Base-by-base conservation (phyloP, 805 yeast genomes). In the Pichia scutulata region DNA sequence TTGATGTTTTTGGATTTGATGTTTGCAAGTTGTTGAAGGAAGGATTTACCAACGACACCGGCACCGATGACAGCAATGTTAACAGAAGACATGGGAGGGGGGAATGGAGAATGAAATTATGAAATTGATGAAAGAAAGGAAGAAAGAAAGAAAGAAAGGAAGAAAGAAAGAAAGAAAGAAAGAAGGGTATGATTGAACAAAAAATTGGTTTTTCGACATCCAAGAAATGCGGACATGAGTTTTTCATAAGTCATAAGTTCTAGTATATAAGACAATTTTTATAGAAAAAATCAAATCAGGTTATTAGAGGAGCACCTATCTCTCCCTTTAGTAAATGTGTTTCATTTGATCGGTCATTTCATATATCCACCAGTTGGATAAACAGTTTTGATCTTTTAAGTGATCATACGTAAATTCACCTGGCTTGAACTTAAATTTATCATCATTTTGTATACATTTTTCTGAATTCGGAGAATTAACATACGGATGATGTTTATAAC, bases 21-120 rank as follows among this genome's bases (percentile, higher is more conserved):
- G 52, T 73, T 71, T 48, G 77, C 73, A 63, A 92, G 78, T 72
- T 92, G 99, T 69, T 77, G 78, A 67, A 93, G 73, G 72, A 89
- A 89, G 47, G 96, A 87, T 24, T 93, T 77, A 53, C 99, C 99
- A 54, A 93, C 98, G 47, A 92, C 93, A 62, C 99, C 99, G 49
- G 97, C 83, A 66, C 90, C 90, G 53, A 85, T 78, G 59, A 85
- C 75, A 36, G 89, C 90, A 57, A 85, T 69, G 62, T 84, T 84
- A 47, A 83, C 84, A 52, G 77, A 63, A 58, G 44, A 47, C 50
- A 64, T 49, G 30, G 26, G 26, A 24, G 26, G 26, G 14, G 33
- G 7, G 33, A 28, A 28, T 28, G n/a, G n/a, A n/a, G n/a, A n/a
- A n/a, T n/a, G n/a, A n/a, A n/a, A n/a, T n/a, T n/a, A n/a, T n/a